These are phyloP conservation scores for Mesembryanthemum crystallinum DNA, from an alignment of 148 eudicot genomes.

Conservation along the genomic window DNA sequence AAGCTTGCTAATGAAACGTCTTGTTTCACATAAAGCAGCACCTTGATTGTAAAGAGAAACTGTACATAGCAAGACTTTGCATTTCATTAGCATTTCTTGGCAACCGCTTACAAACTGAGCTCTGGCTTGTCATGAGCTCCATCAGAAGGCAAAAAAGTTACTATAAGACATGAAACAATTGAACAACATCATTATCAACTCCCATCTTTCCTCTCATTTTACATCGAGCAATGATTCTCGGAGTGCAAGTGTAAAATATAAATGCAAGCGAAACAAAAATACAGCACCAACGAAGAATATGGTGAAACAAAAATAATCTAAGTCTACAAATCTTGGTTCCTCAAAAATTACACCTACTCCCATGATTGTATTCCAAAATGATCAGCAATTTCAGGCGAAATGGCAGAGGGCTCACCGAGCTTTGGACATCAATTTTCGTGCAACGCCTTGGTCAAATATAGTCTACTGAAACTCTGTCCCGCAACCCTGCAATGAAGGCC, in stretches of 20 bases:
- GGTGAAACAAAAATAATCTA: conserved; percentile 17
- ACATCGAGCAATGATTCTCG: conserved; percentile 12
- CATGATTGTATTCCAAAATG: background rate
- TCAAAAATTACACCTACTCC: conserved; percentile 14
- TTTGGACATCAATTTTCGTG: conserved; percentile 50
- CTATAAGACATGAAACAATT: background rate
- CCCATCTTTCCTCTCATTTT: background rate
- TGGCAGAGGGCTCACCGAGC: conserved; percentile 21
- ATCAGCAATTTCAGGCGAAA: background rate
- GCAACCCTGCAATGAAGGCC: conserved; percentile 67
- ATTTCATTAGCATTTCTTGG: background rate
- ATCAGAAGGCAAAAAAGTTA: too few species aligned
- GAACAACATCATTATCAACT: background rate
- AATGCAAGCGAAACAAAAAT: background rate
- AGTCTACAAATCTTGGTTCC: conserved; percentile 18
- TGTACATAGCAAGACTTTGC: background rate
- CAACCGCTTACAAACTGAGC: background rate
- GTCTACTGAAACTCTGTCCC: conserved; percentile 79
- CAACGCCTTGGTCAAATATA: conserved; percentile 82
- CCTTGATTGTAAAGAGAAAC: too few species aligned
- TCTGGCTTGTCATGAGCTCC: too few species aligned
- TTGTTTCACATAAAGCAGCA: too few species aligned
- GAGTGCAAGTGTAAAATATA: conserved; percentile 14
- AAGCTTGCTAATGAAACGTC: too few species aligned
- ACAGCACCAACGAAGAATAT: conserved; percentile 5